Percentiles rank a stretch among this genome's conserved stretches.
Evolutionary conservation across 1,284 basidiomycete genomes (phyloP).

Genomic region (Coniferiporia sulphurascens): DNA sequence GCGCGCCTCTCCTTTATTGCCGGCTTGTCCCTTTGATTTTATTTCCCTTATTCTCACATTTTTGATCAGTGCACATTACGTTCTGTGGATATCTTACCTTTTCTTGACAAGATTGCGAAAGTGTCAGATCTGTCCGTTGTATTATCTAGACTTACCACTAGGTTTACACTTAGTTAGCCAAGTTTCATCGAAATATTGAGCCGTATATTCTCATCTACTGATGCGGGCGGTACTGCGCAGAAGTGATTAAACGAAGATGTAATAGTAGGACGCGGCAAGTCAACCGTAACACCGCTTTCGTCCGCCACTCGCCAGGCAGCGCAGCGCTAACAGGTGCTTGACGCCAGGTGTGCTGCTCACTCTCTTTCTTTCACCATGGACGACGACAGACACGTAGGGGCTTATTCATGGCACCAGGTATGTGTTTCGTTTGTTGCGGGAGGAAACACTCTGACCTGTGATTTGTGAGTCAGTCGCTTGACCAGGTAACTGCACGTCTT

Average conservation of each 20-base stretch:
- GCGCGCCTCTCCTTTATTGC: slow-evolving; percentile 6
- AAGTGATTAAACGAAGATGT: neutral
- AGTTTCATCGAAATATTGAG: slow-evolving; percentile 3
- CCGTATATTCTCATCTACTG: neutral
- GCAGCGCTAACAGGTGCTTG: neutral
- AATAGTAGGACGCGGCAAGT: neutral
- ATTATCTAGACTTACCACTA: slow-evolving; percentile 7
- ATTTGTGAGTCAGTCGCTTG: slow-evolving; percentile 33
- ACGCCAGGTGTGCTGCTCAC: neutral
- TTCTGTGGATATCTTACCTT: slow-evolving; percentile 26
- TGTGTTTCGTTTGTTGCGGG: neutral
- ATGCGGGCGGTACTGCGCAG: neutral
- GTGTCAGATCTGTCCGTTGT: slow-evolving; percentile 4
- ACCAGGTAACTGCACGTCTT: slow-evolving; percentile 31
- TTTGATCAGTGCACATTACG: slow-evolving; percentile 10
- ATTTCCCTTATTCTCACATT: slow-evolving; percentile 23
- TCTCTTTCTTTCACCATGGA: slow-evolving; percentile 27
- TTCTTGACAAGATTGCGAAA: slow-evolving; percentile 4
- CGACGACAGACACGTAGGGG: slow-evolving; percentile 28
- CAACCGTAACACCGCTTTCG: neutral
- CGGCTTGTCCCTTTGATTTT: slow-evolving; percentile 1
- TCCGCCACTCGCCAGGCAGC: neutral
- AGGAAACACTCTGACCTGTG: slow-evolving; percentile 6
- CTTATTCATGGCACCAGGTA: slow-evolving; percentile 45
- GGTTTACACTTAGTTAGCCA: neutral